Conservation (phyloP, 306 rosid genomes). For the Citrullus mucosospermus region DNA sequence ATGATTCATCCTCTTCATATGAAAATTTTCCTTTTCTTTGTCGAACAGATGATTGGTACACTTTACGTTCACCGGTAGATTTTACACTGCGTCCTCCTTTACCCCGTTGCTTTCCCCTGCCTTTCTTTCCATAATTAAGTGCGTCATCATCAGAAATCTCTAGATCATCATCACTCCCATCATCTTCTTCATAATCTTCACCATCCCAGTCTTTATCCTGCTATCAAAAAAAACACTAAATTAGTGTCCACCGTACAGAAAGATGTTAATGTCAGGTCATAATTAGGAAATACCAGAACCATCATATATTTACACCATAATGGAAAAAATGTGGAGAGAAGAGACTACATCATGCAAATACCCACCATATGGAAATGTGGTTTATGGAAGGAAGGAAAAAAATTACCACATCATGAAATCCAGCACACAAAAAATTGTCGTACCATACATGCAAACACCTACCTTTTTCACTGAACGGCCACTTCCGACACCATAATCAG, state of each 20-base stretch:
- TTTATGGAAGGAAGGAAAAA: not conserved
- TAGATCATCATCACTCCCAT: slow-evolving; percentile 51
- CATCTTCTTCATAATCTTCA: slow-evolving; percentile 68
- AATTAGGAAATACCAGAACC: slow-evolving; percentile 8
- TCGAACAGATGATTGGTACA: slow-evolving; percentile 37
- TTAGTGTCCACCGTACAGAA: slow-evolving; percentile 17
- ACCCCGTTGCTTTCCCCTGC: slow-evolving; percentile 43
- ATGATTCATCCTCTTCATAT: slow-evolving; percentile 72
- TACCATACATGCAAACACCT: not conserved
- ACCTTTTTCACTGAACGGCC: slow-evolving; percentile 71
- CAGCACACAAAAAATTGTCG: not conserved
- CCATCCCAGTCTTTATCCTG: slow-evolving; percentile 89
- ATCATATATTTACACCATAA: not conserved
- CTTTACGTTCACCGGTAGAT: slow-evolving; percentile 43
- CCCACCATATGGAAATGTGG: too few relatives aligned
- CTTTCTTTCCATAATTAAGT: slow-evolving; percentile 51
- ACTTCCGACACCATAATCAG: slow-evolving; percentile 34
- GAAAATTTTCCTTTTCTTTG: slow-evolving; percentile 64
- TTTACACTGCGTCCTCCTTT: slow-evolving; percentile 41
- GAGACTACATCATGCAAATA: not conserved
- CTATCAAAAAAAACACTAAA: slow-evolving; percentile 19
- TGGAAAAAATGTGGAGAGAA: not conserved
- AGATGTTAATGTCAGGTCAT: slow-evolving; percentile 4
- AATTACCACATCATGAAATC: not conserved
- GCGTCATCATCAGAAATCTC: slow-evolving; percentile 71